A percentile compares a stretch with the other conserved stretches of the same genome.
Evolutionary conservation across 176 grass and related monocot genomes (phyloP).

Genomic region (Raddia guianensis): DNA sequence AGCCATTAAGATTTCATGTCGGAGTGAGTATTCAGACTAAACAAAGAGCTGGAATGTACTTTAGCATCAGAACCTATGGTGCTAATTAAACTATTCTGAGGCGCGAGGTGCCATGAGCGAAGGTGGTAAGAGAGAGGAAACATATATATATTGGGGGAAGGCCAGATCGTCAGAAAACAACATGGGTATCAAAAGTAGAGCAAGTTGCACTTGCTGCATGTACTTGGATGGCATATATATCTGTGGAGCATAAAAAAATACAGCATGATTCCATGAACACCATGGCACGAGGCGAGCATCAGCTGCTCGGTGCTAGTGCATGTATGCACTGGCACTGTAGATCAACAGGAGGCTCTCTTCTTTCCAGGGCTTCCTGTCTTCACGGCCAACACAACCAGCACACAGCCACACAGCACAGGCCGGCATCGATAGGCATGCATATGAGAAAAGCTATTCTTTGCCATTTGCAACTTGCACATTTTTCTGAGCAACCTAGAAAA

Average conservation of each 20-base stretch:
- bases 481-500: too few species aligned
- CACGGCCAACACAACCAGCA: slow-evolving; percentile 10
- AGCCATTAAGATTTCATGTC: slow-evolving; percentile 5
- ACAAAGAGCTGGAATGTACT: slow-evolving; percentile 17
- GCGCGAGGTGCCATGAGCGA: background rate
- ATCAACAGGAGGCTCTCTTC: slow-evolving; percentile 20
- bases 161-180: background rate
- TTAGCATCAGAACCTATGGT: background rate
- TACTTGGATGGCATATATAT: slow-evolving; percentile 31
- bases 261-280: background rate
- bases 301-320: background rate
- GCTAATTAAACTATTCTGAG: background rate
- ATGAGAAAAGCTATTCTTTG: slow-evolving; percentile 1
- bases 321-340: background rate
- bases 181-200: slow-evolving; percentile 30
- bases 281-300: slow-evolving; percentile 24
- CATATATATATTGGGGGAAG: background rate
- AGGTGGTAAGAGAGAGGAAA: slow-evolving; percentile 10
- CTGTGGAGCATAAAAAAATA: background rate
- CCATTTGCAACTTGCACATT: background rate
- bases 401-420: too few species aligned
- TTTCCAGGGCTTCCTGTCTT: slow-evolving; percentile 32
- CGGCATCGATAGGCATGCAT: background rate
- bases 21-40: background rate
- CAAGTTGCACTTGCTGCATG: slow-evolving; percentile 20